Evolutionary conservation across 257 asterid species (phyloP).

Genomic region (Plantago elongata): DNA sequence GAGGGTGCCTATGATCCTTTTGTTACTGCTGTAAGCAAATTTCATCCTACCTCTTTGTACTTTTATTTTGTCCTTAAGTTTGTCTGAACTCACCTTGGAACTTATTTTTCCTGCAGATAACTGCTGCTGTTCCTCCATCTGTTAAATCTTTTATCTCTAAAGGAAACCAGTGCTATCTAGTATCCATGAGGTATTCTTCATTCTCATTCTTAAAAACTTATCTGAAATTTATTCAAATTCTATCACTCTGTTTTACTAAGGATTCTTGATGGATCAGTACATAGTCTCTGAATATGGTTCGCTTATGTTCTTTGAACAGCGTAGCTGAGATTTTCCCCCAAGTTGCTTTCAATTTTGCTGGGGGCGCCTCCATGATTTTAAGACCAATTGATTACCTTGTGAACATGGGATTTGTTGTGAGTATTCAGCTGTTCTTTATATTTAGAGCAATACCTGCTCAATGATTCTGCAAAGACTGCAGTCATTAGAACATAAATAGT

Average conservation of each 20-base stretch:
- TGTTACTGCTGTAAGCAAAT: constrained; percentile 63
- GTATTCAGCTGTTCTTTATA: constrained; percentile 28
- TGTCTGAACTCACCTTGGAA: neutral
- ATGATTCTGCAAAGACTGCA: constrained; percentile 4
- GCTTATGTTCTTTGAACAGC: constrained; percentile 39
- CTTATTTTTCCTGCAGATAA: constrained; percentile 42
- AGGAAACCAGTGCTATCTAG: constrained; percentile 65
- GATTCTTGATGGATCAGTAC: constrained; percentile 4
- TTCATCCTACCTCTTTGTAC: constrained; percentile 4
- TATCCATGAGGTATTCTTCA: constrained; percentile 43
- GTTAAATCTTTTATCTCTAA: constrained; percentile 43
- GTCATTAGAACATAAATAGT: constrained; percentile 5
- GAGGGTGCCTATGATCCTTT: constrained; percentile 80
- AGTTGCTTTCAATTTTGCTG: constrained; percentile 69
- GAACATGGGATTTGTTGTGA: constrained; percentile 57
- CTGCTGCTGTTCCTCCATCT: constrained; percentile 56
- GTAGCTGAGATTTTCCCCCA: constrained; percentile 60
- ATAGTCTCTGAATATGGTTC: constrained; percentile 14
- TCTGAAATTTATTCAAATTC: constrained; percentile 1
- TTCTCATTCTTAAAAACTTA: neutral
- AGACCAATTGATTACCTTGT: constrained; percentile 77
- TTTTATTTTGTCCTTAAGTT: neutral
- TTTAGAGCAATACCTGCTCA: constrained; percentile 5
- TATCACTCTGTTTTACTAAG: neutral
- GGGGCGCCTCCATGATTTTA: constrained; percentile 58